These are phyloP conservation scores for Colletotrichum camelliae DNA, from an alignment of 2,329 filamentous ascomycete genomes.

Conservation along the genomic window DNA sequence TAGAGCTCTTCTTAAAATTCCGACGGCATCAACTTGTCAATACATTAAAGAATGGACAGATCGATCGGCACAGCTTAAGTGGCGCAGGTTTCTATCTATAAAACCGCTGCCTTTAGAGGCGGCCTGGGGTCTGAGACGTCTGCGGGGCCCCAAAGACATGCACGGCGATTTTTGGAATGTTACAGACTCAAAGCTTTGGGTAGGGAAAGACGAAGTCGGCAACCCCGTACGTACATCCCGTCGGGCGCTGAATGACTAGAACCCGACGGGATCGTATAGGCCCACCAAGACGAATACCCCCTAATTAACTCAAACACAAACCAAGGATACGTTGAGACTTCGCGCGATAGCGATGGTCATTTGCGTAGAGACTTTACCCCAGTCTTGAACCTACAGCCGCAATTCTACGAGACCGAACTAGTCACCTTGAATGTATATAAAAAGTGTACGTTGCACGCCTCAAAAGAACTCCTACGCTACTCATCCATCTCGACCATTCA, in stretches of 20 bases:
- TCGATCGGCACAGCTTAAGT: background rate
- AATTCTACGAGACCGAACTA: background rate
- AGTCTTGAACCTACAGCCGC: background rate
- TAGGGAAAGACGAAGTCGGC: background rate
- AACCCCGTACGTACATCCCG: background rate
- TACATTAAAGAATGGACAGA: background rate
- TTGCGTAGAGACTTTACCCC: background rate
- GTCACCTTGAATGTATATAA: background rate
- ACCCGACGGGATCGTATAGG: background rate
- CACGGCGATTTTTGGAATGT: background rate
- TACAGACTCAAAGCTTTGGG: background rate
- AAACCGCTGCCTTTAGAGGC: background rate
- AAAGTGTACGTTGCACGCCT: background rate
- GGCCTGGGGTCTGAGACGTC: background rate
- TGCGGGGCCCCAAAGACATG: background rate
- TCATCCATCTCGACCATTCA: background rate
- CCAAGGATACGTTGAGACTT: background rate
- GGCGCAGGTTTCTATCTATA: background rate
- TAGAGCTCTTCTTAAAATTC: background rate
- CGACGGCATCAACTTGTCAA: accelerated
- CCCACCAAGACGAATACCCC: background rate
- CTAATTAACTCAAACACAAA: background rate
- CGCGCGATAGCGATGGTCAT: background rate
- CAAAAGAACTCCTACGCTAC: accelerated
- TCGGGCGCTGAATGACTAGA: background rate